Conservation (phyloP, 2,329 filamentous ascomycete species). For the Alternaria panax region DNA sequence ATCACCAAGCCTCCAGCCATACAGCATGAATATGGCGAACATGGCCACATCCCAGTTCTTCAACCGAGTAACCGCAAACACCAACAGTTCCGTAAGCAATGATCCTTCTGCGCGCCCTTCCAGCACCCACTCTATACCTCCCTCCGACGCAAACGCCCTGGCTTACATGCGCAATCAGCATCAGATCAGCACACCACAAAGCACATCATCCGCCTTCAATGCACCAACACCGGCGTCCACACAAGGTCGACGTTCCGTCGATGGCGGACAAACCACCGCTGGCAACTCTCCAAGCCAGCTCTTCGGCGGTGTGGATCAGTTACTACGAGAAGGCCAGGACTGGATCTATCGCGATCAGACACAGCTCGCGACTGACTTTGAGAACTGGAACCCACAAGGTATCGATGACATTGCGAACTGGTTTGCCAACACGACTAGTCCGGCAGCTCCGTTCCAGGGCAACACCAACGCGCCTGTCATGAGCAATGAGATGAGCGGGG, state of each 20-base stretch:
- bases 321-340: slow-evolving; percentile 69
- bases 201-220: slow-evolving; percentile 19
- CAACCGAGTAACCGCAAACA: slow-evolving; percentile 28
- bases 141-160: slow-evolving; percentile 39
- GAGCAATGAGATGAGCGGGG: slow-evolving; percentile 25
- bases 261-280: slow-evolving; percentile 32
- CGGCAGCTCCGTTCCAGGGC: slow-evolving; percentile 13
- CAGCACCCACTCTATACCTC: slow-evolving; percentile 41
- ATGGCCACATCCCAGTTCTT: slow-evolving; percentile 37
- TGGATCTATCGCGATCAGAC: slow-evolving; percentile 69
- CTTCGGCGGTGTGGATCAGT: slow-evolving; percentile 66
- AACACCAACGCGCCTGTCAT: neutral
- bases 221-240: slow-evolving; percentile 35
- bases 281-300: slow-evolving; percentile 58
- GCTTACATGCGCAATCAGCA: slow-evolving; percentile 44
- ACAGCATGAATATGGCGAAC: slow-evolving; percentile 39
- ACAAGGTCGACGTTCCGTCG: slow-evolving; percentile 36
- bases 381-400: slow-evolving; percentile 61
- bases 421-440: slow-evolving; percentile 33
- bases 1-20: slow-evolving; percentile 39
- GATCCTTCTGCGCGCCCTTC: slow-evolving; percentile 35
- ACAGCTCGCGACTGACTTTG: slow-evolving; percentile 67
- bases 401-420: slow-evolving; percentile 43
- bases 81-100: slow-evolving; percentile 30
- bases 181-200: slow-evolving; percentile 28